Conservation (phyloP, 2,329 filamentous ascomycete genomes). For the Ramularia endophylla region DNA sequence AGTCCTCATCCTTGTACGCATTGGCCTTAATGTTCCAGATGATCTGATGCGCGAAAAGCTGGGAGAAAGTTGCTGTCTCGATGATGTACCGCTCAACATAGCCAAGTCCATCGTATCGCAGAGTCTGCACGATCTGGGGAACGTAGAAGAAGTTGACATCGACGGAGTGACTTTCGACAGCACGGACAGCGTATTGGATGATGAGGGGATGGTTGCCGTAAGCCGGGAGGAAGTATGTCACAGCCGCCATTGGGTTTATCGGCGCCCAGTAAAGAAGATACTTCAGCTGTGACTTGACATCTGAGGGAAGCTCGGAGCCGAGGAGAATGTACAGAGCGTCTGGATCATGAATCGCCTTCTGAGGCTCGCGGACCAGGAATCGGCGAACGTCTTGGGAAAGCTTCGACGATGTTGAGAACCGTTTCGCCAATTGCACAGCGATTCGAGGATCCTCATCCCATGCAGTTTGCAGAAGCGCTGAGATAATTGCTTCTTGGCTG, state of each 20-base stretch:
- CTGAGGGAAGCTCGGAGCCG: slow-evolving; percentile 66
- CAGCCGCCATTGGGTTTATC: slow-evolving; percentile 85
- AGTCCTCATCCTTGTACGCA: slow-evolving; percentile 94
- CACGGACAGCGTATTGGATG: slow-evolving; percentile 93
- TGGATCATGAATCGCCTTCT: slow-evolving; percentile 73
- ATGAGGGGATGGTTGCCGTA: slow-evolving; percentile 90
- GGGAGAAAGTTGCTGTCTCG: slow-evolving; percentile 96
- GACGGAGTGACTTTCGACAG: slow-evolving; percentile 88
- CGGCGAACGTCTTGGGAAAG: slow-evolving; percentile 71
- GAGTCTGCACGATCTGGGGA: slow-evolving; percentile 91
- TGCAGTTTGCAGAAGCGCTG: slow-evolving; percentile 66
- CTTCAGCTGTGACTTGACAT: slow-evolving; percentile 82
- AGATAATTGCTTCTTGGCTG: slow-evolving; percentile 33
- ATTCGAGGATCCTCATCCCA: slow-evolving; percentile 82
- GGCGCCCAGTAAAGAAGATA: slow-evolving; percentile 91
- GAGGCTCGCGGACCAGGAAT: slow-evolving; percentile 74
- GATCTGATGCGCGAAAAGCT: slow-evolving; percentile 96
- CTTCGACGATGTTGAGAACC: slow-evolving; percentile 66
- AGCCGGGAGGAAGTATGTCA: slow-evolving; percentile 86
- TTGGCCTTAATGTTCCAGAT: slow-evolving; percentile 99
- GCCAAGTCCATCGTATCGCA: slow-evolving; percentile 86
- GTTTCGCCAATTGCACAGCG: slow-evolving; percentile 74
- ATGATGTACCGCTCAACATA: slow-evolving; percentile 96
- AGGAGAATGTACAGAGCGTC: slow-evolving; percentile 79
- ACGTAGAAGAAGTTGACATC: slow-evolving; percentile 99